Evolutionary conservation across 140 eudicot species (phyloP).

Genomic region (Bidens hawaiensis): DNA sequence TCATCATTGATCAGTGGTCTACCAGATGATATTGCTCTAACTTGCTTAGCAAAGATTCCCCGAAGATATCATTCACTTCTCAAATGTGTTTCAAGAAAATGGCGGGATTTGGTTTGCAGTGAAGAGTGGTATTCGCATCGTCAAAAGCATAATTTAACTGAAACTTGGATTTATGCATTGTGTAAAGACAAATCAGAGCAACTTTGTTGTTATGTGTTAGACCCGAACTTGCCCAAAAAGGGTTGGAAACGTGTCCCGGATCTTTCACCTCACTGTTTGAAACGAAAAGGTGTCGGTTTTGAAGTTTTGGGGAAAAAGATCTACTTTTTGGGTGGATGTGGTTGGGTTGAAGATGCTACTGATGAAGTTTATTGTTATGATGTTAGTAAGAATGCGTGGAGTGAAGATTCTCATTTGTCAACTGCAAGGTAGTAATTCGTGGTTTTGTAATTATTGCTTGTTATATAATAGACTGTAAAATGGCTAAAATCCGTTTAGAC

Average conservation of each 20-base stretch:
- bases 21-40: slow-evolving; percentile 65
- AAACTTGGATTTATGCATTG: too few species aligned
- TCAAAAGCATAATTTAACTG: too few species aligned
- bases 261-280: slow-evolving; percentile 55
- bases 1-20: background rate
- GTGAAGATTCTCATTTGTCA: slow-evolving; percentile 57
- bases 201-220: too few species aligned
- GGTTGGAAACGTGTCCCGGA: slow-evolving; percentile 71
- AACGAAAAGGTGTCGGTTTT: slow-evolving; percentile 81
- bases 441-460: too few species aligned
- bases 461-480: too few species aligned
- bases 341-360: slow-evolving; percentile 91
- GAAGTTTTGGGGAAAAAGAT: slow-evolving; percentile 58
- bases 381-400: slow-evolving; percentile 64
- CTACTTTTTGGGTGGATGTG: slow-evolving; percentile 84
- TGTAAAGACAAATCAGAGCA: too few species aligned
- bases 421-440: slow-evolving; percentile 54
- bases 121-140: slow-evolving; percentile 30
- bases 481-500: too few species aligned
- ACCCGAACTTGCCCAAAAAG: slow-evolving; percentile 14
- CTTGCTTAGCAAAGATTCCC: background rate
- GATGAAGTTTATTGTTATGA: slow-evolving; percentile 88
- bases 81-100: background rate
- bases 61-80: background rate
- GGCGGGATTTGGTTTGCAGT: background rate